Percentiles rank a stretch among this genome's conserved stretches.
phyloP scores from a whole-genome alignment of 768 basidiomycete genomes.

The Lactarius sp. region DNA sequence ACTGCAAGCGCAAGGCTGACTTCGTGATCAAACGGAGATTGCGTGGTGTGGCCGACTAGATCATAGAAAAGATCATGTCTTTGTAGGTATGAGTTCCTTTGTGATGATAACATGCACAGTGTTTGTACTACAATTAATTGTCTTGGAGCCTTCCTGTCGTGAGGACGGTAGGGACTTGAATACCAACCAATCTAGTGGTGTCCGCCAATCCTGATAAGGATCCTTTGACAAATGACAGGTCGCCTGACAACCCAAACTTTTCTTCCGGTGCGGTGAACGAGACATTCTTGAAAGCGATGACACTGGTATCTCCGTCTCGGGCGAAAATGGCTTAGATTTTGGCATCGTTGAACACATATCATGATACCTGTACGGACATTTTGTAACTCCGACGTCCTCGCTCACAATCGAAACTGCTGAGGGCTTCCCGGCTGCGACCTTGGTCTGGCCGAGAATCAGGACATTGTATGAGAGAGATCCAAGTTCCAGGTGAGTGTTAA shows the following conservation, averaged over 20 bases:
- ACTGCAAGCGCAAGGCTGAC: constrained; percentile 1
- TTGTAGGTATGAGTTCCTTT: too few relatives aligned
- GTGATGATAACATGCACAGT: not conserved
- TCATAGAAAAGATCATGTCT: too few relatives aligned
- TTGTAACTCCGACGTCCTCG: constrained; percentile 9
- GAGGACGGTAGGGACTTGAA: too few relatives aligned
- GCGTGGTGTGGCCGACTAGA: not conserved
- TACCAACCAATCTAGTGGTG: too few relatives aligned
- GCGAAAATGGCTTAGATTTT: constrained; percentile 42
- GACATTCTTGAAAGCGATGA: constrained; percentile 44
- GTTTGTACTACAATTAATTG: too few relatives aligned
- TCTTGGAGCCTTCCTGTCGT: too few relatives aligned
- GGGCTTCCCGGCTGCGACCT: constrained; percentile 9
- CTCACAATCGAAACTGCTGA: constrained; percentile 21
- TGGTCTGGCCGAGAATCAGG: constrained; percentile 16
- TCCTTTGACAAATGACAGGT: too few relatives aligned
- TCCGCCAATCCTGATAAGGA: too few relatives aligned
- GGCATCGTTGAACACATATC: constrained; percentile 43
- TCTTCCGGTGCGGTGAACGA: not conserved
- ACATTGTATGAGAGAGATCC: constrained; percentile 4
- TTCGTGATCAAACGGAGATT: constrained; percentile 9
- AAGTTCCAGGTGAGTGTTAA: not conserved
- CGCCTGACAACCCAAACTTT: too few relatives aligned
- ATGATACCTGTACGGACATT: constrained; percentile 29
- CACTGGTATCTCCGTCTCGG: constrained; percentile 35